A percentile compares a stretch with the other conserved stretches of the same genome.
Conservation (phyloP, 805 yeast genomes). For the Tetrapisispora taiwanensis region DNA sequence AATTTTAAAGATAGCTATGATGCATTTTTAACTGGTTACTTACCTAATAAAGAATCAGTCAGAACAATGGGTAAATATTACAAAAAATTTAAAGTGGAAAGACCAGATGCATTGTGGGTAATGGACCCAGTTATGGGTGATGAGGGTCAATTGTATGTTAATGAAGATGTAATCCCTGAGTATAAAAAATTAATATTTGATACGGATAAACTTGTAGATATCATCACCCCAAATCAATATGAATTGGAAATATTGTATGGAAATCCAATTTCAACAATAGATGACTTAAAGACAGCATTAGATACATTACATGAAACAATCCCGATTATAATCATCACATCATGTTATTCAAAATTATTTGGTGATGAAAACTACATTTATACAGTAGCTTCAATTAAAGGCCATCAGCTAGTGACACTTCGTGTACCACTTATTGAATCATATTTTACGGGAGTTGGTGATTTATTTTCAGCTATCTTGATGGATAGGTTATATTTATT, state of each 20-base stretch:
- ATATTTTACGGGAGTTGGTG: slow-evolving; percentile 94
- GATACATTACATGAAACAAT: slow-evolving; percentile 34
- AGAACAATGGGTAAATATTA: slow-evolving; percentile 35
- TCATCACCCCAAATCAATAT: slow-evolving; percentile 85
- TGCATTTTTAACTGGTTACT: slow-evolving; percentile 58
- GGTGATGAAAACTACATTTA: slow-evolving; percentile 26
- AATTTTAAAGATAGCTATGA: slow-evolving; percentile 32
- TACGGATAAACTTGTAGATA: slow-evolving; percentile 44
- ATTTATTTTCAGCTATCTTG: slow-evolving; percentile 71
- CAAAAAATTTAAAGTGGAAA: slow-evolving; percentile 27
- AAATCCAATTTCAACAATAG: slow-evolving; percentile 33
- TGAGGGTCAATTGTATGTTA: slow-evolving; percentile 60
- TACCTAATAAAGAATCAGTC: slow-evolving; percentile 47
- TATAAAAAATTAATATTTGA: slow-evolving; percentile 33
- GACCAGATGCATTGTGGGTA: slow-evolving; percentile 39
- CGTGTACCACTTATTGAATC: slow-evolving; percentile 56
- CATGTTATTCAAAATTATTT: slow-evolving; percentile 18
- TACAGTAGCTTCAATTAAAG: slow-evolving; percentile 37
- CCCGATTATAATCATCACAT: slow-evolving; percentile 20
- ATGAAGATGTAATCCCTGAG: slow-evolving; percentile 47
- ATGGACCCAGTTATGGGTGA: slow-evolving; percentile 80
- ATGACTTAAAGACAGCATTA: slow-evolving; percentile 39
- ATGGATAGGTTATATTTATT: slow-evolving; percentile 46
- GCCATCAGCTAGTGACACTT: slow-evolving; percentile 17
- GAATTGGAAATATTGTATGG: slow-evolving; percentile 69